phyloP scores from a whole-genome alignment of 2,329 filamentous ascomycete species.

The Curvularia verruculosa region DNA sequence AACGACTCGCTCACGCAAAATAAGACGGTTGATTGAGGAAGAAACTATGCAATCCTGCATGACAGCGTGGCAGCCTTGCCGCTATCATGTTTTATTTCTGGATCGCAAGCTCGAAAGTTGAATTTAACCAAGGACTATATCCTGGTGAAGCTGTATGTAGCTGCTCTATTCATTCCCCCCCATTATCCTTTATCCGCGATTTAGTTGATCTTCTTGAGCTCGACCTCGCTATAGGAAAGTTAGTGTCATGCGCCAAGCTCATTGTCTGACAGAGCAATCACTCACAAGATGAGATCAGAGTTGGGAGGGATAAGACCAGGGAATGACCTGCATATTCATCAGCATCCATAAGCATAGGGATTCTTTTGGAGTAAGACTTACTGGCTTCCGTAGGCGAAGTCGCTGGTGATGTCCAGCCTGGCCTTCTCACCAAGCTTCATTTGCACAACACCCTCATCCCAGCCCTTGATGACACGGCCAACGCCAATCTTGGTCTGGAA shows the following conservation, averaged over 20 bases:
- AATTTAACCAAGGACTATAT: neutral
- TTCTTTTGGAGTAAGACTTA: constrained; percentile 7
- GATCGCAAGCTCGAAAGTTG: no score
- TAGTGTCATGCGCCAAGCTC: constrained; percentile 2
- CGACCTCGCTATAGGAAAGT: constrained; percentile 33
- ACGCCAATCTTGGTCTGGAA: constrained; percentile 80
- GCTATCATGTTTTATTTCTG: neutral
- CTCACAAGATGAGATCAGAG: constrained; percentile 81
- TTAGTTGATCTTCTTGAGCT: constrained; percentile 46
- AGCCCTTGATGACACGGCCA: constrained; percentile 80
- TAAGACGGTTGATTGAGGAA: neutral
- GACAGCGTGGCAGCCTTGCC: neutral
- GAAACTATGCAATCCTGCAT: neutral
- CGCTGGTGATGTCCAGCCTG: constrained; percentile 79
- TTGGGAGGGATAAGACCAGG: constrained; percentile 75
- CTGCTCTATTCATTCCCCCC: neutral
- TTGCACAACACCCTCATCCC: constrained; percentile 66
- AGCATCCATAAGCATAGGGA: neutral
- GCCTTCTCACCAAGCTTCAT: constrained; percentile 94
- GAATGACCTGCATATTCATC: constrained; percentile 65
- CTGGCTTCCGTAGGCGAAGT: constrained; percentile 48
- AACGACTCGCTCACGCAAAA: neutral
- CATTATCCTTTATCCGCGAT: neutral
- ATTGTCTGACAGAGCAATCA: constrained; percentile 25
- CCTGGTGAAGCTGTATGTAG: neutral